Conservation (phyloP, 306 rosid genomes). For the Biancaea sappan region DNA sequence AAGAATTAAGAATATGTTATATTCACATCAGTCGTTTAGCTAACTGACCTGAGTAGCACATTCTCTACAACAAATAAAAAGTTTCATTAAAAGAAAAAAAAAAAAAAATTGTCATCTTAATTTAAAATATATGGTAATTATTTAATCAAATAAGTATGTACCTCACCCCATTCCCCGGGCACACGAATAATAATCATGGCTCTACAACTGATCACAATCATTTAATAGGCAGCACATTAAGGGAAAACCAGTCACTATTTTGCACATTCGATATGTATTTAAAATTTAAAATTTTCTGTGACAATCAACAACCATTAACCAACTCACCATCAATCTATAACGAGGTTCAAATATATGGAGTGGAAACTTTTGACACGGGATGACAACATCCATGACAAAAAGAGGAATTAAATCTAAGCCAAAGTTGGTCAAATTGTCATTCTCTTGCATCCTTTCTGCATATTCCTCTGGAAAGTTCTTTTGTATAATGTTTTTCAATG, state of each 20-base stretch:
- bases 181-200: neutral
- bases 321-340: conserved; percentile 96
- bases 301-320: conserved; percentile 21
- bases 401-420: conserved; percentile 93
- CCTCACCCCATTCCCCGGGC: too few relatives aligned
- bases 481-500: conserved; percentile 86
- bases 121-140: neutral
- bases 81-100: too few relatives aligned
- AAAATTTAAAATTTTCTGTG: neutral
- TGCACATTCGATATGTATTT: neutral
- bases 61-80: too few relatives aligned
- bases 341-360: conserved; percentile 98
- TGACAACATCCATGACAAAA: conserved; percentile 98
- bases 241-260: neutral
- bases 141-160: too few relatives aligned
- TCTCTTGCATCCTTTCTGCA: conserved; percentile 87
- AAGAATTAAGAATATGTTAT: neutral
- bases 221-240: neutral
- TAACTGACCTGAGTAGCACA: neutral
- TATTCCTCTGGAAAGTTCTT: conserved; percentile 93
- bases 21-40: neutral
- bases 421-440: conserved; percentile 59
- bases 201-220: neutral
- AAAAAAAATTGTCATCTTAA: too few relatives aligned
- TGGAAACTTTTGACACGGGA: conserved; percentile 90